Conservation (phyloP, 1,139 yeast genomes). For the Pichia sp. region DNA sequence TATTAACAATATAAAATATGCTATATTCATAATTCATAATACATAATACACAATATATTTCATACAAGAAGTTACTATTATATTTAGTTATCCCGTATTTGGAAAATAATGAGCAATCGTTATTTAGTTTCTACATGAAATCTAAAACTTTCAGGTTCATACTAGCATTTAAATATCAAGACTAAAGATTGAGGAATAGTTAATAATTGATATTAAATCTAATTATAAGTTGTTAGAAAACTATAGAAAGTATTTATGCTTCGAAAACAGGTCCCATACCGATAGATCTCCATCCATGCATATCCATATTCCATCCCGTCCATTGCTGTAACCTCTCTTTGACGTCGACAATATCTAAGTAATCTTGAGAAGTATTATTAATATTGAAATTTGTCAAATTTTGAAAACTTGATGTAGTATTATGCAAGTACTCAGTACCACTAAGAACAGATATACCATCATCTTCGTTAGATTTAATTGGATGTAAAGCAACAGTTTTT, state of each 20-base stretch:
- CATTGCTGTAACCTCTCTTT: slow-evolving; percentile 40
- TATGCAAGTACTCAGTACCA: slow-evolving; percentile 14
- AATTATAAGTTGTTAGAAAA: too few relatives aligned
- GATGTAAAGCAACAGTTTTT: slow-evolving; percentile 3
- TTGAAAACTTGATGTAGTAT: slow-evolving; percentile 21
- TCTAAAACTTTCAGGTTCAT: too few relatives aligned
- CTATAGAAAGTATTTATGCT: slow-evolving; percentile 28
- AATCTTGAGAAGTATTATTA: slow-evolving; percentile 24
- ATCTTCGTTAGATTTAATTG: slow-evolving; percentile 11
- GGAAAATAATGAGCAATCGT: not conserved
- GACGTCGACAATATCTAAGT: slow-evolving; percentile 28
- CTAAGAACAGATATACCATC: slow-evolving; percentile 18
- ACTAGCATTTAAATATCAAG: too few relatives aligned
- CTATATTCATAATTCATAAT: too few relatives aligned
- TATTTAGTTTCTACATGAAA: too few relatives aligned
- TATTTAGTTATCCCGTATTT: not conserved
- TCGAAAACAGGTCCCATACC: slow-evolving; percentile 58
- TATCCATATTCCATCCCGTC: slow-evolving; percentile 84
- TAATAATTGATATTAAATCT: too few relatives aligned
- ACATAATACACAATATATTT: too few relatives aligned
- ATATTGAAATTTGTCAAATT: slow-evolving; percentile 21
- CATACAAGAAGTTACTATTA: too few relatives aligned
- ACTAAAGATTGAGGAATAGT: too few relatives aligned
- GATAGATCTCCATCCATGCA: slow-evolving; percentile 70
- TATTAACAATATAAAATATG: too few relatives aligned